Evolutionary conservation across 2,329 filamentous ascomycete species (phyloP), one percentile per base, ranked within the genome.

Genomic region (Myriosclerotinia duriaeana): DNA sequence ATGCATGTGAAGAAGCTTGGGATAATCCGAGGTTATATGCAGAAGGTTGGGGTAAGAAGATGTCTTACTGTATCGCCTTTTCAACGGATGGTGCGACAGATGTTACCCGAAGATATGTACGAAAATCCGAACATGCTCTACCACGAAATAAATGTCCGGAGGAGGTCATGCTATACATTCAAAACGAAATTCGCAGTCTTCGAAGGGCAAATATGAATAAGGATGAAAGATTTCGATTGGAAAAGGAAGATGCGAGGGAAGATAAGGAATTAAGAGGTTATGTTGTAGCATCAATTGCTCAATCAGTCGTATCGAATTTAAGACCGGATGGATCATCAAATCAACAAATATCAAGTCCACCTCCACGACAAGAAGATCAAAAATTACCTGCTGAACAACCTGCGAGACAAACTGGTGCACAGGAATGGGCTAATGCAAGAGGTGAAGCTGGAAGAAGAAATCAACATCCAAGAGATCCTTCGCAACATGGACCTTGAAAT

Each of bases 11-110:
- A 77, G 94, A 94, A 76, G 88, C 91, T 1, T 98, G 93, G 93
- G 95, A 99, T 77, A 93, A 94, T 75, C 95, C 95, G 61, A 85
- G 91, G 55, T 84, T 98, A 12, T 98, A 98, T 79, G 88, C 92
- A 8, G 92, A 97, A 78, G 94, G 93, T 68, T 99, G 95, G 95
- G 88, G 90, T 72, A 95, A 95, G 82, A 96, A 95, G 81, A 91
- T 98, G 82, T 93, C 92, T 0, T 99, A 99, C 80, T 97, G 93
- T 80, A 89, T 99, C 68, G 95, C 94, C 62, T 99, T 99, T 77
- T 96, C 93, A 15, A 93, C 92, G 66, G 95, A 99, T 69, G 95
- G 87, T 26, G 85, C 86, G 17, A 87, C 86, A 44, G 86, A 89
- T 74, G 86, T 89, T 42, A 89, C 87, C 30, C 80, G 86, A 50